These are phyloP conservation scores for Scedosporium dehoogii DNA, from an alignment of 2,329 filamentous ascomycete genomes.

Conservation along the genomic window DNA sequence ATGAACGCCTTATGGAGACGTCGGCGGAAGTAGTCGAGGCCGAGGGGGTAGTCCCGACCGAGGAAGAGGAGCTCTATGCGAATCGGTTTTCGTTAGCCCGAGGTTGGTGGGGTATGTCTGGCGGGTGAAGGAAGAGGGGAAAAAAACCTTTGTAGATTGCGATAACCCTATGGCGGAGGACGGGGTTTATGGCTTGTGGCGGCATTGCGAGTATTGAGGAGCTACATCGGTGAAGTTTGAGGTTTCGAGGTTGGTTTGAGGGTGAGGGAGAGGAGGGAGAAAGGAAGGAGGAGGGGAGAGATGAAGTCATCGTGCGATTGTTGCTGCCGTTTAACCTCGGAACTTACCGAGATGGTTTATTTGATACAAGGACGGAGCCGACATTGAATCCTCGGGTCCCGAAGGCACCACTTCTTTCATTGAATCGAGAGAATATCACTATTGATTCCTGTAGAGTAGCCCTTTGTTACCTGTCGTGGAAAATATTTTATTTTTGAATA, in stretches of 20 bases:
- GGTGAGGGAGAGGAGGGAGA: neutral
- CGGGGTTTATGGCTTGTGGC: slow-evolving; percentile 28
- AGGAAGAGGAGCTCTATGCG: slow-evolving; percentile 70
- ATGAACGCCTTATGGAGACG: slow-evolving; percentile 80
- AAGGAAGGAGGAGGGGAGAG: slow-evolving; percentile 5
- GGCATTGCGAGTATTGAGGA: slow-evolving; percentile 5
- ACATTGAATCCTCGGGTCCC: neutral
- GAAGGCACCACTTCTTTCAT: no score
- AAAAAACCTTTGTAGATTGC: slow-evolving; percentile 72
- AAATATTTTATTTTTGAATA: no score
- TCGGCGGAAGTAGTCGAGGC: slow-evolving; percentile 69
- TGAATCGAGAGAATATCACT: no score
- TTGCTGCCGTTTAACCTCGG: slow-evolving; percentile 5
- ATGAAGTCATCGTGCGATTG: neutral
- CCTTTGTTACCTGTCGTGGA: no score
- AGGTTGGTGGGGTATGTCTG: neutral
- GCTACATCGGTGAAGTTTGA: neutral
- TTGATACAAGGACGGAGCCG: no score
- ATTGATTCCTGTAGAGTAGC: no score
- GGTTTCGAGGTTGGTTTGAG: neutral
- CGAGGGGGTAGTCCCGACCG: slow-evolving; percentile 77
- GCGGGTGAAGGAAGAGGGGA: neutral
- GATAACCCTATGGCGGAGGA: slow-evolving; percentile 69
- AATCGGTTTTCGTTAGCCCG: neutral
- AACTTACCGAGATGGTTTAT: neutral